Percentiles rank a stretch among this genome's conserved stretches.
Conservation (phyloP, 2,329 filamentous ascomycete genomes). For the Fusarium sp. region DNA sequence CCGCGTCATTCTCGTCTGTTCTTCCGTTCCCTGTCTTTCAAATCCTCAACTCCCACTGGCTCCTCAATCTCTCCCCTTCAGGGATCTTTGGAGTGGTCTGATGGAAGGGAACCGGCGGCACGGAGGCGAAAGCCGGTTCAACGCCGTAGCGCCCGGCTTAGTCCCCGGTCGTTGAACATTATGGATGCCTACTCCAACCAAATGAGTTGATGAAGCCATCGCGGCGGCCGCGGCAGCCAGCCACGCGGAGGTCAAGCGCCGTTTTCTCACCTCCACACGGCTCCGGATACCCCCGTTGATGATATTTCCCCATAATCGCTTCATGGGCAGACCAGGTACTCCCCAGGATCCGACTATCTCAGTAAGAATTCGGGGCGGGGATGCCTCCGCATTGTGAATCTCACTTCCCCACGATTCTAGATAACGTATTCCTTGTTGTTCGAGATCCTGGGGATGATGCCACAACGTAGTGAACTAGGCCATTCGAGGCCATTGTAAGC, state of each 20-base stretch:
- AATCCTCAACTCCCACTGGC: neutral
- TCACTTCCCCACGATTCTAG: constrained; percentile 3
- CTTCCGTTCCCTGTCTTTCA: neutral
- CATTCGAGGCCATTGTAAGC: neutral
- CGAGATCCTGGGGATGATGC: constrained; percentile 11
- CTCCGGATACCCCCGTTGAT: neutral
- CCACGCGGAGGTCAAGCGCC: constrained; percentile 13
- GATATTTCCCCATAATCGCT: neutral
- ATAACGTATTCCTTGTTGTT: neutral
- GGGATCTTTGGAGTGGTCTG: constrained; percentile 17
- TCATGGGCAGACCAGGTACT: neutral
- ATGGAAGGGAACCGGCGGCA: constrained; percentile 1
- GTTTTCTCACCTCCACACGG: neutral
- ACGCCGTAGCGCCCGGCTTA: constrained; percentile 5
- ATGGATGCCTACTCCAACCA: neutral
- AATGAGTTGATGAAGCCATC: neutral
- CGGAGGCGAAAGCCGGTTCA: constrained; percentile 33
- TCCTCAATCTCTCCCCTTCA: neutral
- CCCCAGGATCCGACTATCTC: neutral
- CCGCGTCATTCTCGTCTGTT: constrained; percentile 18
- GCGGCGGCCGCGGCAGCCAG: neutral
- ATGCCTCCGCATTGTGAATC: constrained; percentile 16
- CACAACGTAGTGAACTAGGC: neutral
- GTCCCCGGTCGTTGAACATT: neutral
- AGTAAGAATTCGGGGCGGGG: neutral